Percentiles rank a stretch among this genome's conserved stretches.
phyloP scores from a whole-genome alignment of 2,329 filamentous ascomycete species.

The Aspergillus melleus region DNA sequence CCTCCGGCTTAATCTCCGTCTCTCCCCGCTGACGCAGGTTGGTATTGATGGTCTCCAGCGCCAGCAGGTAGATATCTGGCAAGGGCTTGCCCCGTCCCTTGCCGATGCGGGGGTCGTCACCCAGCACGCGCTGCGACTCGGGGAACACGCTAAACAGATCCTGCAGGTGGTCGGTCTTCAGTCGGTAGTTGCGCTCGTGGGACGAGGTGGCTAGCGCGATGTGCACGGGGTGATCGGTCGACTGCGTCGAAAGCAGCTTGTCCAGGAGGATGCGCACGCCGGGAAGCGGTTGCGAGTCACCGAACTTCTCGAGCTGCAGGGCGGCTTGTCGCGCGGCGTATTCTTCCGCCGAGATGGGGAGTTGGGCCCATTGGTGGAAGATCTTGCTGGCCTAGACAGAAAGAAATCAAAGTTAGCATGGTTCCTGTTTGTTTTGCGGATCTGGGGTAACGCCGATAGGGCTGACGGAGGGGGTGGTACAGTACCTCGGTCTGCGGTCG shows the following conservation, averaged over 20 bases:
- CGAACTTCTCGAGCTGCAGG: slow-evolving; percentile 73
- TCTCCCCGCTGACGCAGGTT: slow-evolving; percentile 59
- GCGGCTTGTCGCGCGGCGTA: slow-evolving; percentile 61
- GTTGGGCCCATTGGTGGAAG: slow-evolving; percentile 78
- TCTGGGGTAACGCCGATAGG: neutral
- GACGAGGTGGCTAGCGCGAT: slow-evolving; percentile 86
- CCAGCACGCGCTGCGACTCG: slow-evolving; percentile 70
- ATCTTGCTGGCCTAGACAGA: slow-evolving; percentile 56
- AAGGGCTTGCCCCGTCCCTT: slow-evolving; percentile 86
- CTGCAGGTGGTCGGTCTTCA: slow-evolving; percentile 67
- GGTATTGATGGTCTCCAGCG: slow-evolving; percentile 80
- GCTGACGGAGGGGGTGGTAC: neutral
- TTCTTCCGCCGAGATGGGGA: slow-evolving; percentile 72
- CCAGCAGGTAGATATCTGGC: slow-evolving; percentile 90
- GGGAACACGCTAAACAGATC: slow-evolving; percentile 63
- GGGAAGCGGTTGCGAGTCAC: slow-evolving; percentile 70
- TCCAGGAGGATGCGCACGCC: slow-evolving; percentile 71
- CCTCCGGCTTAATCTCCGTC: slow-evolving; percentile 69
- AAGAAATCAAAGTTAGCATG: neutral
- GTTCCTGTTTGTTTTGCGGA: neutral
- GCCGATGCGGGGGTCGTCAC: slow-evolving; percentile 78
- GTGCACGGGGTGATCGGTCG: slow-evolving; percentile 56
- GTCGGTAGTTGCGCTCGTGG: slow-evolving; percentile 67
- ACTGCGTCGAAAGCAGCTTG: slow-evolving; percentile 35
- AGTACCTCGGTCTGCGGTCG: slow-evolving; percentile 58